These are phyloP conservation scores for Neurospora sp. DNA, from an alignment of 495 filamentous ascomycete genomes.

Conservation along the genomic window DNA sequence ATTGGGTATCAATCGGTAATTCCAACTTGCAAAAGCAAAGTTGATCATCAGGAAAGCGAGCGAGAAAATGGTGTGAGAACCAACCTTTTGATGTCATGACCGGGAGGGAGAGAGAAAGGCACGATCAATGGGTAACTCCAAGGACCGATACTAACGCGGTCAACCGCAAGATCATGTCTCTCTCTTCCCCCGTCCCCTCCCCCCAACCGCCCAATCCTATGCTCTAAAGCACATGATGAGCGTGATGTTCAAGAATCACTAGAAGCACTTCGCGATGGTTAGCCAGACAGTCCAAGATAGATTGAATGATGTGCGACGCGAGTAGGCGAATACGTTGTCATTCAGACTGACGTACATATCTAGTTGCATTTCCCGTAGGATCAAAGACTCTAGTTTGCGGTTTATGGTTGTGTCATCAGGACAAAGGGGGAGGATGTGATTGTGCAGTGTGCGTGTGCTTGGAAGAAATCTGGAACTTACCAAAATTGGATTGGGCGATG, in stretches of 20 bases:
- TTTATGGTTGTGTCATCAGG: conserved; percentile 59
- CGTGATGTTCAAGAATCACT: not conserved
- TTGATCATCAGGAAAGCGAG: conserved; percentile 61
- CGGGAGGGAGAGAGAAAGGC: not conserved
- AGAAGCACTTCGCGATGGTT: not conserved
- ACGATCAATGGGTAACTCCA: not conserved
- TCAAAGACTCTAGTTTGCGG: conserved; percentile 99
- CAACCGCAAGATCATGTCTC: not conserved
- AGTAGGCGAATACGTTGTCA: conserved; percentile 2
- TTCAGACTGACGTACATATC: conserved; percentile 99
- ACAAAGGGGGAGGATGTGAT: conserved; percentile 7
- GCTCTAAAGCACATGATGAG: not conserved
- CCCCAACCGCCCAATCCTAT: not conserved
- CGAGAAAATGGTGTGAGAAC: conserved; percentile 1
- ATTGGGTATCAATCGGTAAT: conserved; percentile 96
- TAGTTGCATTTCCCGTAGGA: conserved; percentile 82
- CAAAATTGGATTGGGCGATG: conserved; percentile 10
- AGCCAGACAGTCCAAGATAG: not conserved
- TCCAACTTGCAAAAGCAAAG: conserved; percentile 87
- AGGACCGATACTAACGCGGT: not conserved
- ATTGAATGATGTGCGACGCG: not conserved
- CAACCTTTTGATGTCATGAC: conserved; percentile 4
- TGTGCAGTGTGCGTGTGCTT: conserved; percentile 2
- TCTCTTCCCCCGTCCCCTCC: not conserved
- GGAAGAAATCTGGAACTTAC: conserved; percentile 14